Evolutionary conservation across 345 rosid genomes (phyloP), one percentile per base, ranked within the genome.

Genomic region (Lenwebbia sp.): DNA sequence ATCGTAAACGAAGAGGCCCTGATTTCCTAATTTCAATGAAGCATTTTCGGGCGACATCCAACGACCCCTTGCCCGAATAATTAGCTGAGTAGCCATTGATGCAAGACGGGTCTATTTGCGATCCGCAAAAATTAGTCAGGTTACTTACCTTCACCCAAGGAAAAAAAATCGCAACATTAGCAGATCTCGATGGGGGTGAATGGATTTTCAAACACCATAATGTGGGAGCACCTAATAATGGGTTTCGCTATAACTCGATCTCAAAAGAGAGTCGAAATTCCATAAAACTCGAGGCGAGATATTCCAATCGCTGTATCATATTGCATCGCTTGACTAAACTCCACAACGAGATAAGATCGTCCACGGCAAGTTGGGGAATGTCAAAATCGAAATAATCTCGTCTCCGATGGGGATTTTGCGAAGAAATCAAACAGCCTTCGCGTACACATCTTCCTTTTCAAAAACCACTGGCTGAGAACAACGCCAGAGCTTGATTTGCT

Each of bases 191-290:
- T 15, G 21, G 7, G 19, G 7, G 22, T 6, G 3, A 53, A 53
- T 53, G 54, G 54, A 53, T 17, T 1, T 5, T 6, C 54, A 11
- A 6, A 6, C 2, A 3, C 75, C 0, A 7, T 7, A 4, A 62
- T 0, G 3, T 3, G 11, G 0, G 40, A 30, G 44, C 2, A 3
- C 23, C 6, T 1, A 0, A 2, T 1, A 1, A 10, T 22, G 7
- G 2, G 4, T 7, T 21, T 22, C 4, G 10, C 57, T 8, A 0
- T 54, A 54, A 22, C 11, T 21, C 25, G 26, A 8, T 2, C 78
- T 70, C 78, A 1, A 17, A 70, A 4, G 2, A 17, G 2, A 10
- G 5, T 2, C 1, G 3, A 70, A 70, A 70, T 33, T 17, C 1
- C 78, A 33, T 10, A 4, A 0, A 0, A 1, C 37, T 33, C 4